Conservation (phyloP, 202 grass and related monocot genomes). For the Musa balbisiana region DNA sequence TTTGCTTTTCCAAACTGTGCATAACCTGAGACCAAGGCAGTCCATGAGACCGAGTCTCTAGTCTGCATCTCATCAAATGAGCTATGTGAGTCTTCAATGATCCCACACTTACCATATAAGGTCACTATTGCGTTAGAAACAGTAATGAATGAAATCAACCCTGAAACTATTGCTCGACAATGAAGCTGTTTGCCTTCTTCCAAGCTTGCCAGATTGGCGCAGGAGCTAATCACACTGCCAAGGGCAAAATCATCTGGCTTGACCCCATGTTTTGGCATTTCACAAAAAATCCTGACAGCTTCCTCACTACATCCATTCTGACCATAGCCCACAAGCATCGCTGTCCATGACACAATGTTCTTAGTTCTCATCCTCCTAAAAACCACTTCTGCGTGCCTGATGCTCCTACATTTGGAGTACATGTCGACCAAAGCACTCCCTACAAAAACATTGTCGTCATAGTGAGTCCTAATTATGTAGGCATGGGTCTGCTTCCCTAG, state of each 20-base stretch:
- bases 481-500: conserved; percentile 46
- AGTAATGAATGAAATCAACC: conserved; percentile 37
- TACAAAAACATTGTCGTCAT: conserved; percentile 47
- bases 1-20: conserved; percentile 55
- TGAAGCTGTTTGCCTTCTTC: conserved; percentile 66
- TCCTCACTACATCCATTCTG: conserved; percentile 54
- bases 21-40: conserved; percentile 46
- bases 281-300: conserved; percentile 39
- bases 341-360: conserved; percentile 64
- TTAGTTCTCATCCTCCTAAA: conserved; percentile 34
- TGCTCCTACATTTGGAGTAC: conserved; percentile 47
- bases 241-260: conserved; percentile 57
- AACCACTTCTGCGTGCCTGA: conserved; percentile 37
- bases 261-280: conserved; percentile 45
- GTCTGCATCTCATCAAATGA: conserved; percentile 44
- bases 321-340: conserved; percentile 60
- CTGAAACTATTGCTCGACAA: conserved; percentile 39
- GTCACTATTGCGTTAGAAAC: conserved; percentile 63
- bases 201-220: conserved; percentile 56
- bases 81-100: conserved; percentile 40
- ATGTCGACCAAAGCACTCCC: conserved; percentile 53
- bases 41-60: conserved; percentile 51
- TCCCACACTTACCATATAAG: conserved; percentile 53
- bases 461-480: conserved; percentile 42
- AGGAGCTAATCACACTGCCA: conserved; percentile 67